Percentiles rank a stretch among this genome's conserved stretches.
phyloP scores from a whole-genome alignment of 768 basidiomycete species.

The Tricholoma matsutake region DNA sequence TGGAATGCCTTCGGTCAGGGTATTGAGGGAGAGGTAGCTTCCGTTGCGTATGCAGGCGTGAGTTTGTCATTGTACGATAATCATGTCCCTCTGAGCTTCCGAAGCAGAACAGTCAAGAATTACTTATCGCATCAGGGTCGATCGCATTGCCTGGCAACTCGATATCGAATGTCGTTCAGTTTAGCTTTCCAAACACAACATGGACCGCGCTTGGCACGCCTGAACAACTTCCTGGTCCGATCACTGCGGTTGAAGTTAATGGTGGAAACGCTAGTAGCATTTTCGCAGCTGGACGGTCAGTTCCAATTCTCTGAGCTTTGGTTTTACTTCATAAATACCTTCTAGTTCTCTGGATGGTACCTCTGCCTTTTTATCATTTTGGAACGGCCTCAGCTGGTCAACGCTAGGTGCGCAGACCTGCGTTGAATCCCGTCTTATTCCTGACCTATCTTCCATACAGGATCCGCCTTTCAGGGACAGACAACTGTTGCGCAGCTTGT shows the following conservation, averaged over 20 bases:
- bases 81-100: constrained; percentile 11
- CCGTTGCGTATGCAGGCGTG: constrained; percentile 81
- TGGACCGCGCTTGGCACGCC: constrained; percentile 71
- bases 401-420: constrained; percentile 46
- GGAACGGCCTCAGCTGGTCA: constrained; percentile 81
- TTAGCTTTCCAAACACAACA: constrained; percentile 62
- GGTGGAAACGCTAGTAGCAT: constrained; percentile 76
- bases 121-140: constrained; percentile 77
- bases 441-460: constrained; percentile 31
- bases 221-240: constrained; percentile 76
- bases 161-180: constrained; percentile 71
- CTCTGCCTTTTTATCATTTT: constrained; percentile 73
- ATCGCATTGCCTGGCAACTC: constrained; percentile 65
- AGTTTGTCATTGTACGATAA: constrained; percentile 25
- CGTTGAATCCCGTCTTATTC: not conserved
- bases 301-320: constrained; percentile 7
- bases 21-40: constrained; percentile 75
- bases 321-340: not conserved
- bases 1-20: constrained; percentile 83
- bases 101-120: constrained; percentile 57
- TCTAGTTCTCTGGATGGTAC: constrained; percentile 54
- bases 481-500: constrained; percentile 78
- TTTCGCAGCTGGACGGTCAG: constrained; percentile 86
- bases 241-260: constrained; percentile 86
- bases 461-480: constrained; percentile 47